Conservation (phyloP, 371 early-diverging fungal genomes). For the Rhizopus sp. region DNA sequence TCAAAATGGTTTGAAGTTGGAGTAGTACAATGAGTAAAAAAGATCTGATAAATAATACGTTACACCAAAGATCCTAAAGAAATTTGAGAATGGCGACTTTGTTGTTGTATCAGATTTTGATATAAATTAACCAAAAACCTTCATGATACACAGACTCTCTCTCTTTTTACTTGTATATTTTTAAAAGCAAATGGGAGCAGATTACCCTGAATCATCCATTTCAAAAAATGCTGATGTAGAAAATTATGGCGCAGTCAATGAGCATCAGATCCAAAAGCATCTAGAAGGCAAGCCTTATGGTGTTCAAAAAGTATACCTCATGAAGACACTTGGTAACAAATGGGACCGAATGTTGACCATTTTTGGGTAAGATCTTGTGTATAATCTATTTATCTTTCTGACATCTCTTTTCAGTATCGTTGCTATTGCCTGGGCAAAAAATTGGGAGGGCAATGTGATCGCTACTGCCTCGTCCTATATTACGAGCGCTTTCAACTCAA, state of each 20-base stretch:
- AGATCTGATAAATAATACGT: too few relatives aligned
- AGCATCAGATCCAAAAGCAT: background rate
- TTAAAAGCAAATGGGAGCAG: too few relatives aligned
- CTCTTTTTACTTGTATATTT: too few relatives aligned
- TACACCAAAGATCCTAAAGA: too few relatives aligned
- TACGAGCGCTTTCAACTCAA: constrained; percentile 17
- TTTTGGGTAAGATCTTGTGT: constrained; percentile 11
- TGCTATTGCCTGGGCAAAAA: constrained; percentile 30
- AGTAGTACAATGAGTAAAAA: too few relatives aligned
- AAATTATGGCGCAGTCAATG: background rate
- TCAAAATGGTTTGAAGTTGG: too few relatives aligned
- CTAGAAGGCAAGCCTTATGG: constrained; percentile 11
- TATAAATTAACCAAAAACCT: too few relatives aligned
- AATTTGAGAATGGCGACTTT: too few relatives aligned
- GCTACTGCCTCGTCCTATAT: constrained; percentile 12
- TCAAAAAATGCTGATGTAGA: background rate
- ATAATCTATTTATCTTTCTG: background rate
- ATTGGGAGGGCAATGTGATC: constrained; percentile 30
- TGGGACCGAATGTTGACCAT: constrained; percentile 21
- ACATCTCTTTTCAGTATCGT: constrained; percentile 15
- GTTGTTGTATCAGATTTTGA: too few relatives aligned
- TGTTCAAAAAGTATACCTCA: constrained; percentile 23
- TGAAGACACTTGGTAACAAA: constrained; percentile 22
- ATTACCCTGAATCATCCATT: too few relatives aligned
- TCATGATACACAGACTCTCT: too few relatives aligned